Base-by-base conservation (phyloP, 2,329 filamentous ascomycete genomes). In the Trichoderma sp. region DNA sequence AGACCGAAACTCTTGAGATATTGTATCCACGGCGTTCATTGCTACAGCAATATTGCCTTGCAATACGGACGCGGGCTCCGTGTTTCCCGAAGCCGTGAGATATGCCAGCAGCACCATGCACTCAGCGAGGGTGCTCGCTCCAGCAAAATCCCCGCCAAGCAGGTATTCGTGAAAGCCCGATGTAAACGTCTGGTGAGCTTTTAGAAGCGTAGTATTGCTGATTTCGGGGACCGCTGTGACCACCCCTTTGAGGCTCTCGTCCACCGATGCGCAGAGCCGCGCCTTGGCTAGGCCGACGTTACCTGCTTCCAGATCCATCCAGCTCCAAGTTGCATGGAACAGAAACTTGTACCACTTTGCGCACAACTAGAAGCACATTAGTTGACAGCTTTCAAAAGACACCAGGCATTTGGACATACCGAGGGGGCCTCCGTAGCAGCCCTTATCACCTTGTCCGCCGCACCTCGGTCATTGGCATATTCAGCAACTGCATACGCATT, bases 401-500 rank as follows among this genome's bases (percentile, higher is more conserved):
- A 1, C n/a, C 10, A n/a, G 43, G 7, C 2, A 12, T 21, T 3
- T 26, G 4, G 15, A 71, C 75, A 70, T 69, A 78, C 77, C 48
- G 71, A 69, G 10, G 72, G 62, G 12, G 78, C 70, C 34, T 71
- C 65, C 3, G 92, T 79, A 1, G 91, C 88, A 1, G 89, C 89
- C 1, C 81, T 74, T 71, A 94, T 84, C 0, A 95, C 87, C 59
- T 85, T 87, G 24, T 81, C 78, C 5, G 90, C 88, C 54, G 86
- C 79, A 0, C 85, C 80, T 1, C 73, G 69, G 26, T 82, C 85
- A 34, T 82, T 83, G 1, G 80, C 79, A 69, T 78, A 82, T 75
- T 96, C 91, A 3, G 92, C 85, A 15, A 92, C 77, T 0, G 90
- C 91, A 72, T 94, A 96, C 0, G 88, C 86, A 69, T 92, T 90